Conservation (phyloP, 257 asterid genomes). For the Solanum pennellii region DNA sequence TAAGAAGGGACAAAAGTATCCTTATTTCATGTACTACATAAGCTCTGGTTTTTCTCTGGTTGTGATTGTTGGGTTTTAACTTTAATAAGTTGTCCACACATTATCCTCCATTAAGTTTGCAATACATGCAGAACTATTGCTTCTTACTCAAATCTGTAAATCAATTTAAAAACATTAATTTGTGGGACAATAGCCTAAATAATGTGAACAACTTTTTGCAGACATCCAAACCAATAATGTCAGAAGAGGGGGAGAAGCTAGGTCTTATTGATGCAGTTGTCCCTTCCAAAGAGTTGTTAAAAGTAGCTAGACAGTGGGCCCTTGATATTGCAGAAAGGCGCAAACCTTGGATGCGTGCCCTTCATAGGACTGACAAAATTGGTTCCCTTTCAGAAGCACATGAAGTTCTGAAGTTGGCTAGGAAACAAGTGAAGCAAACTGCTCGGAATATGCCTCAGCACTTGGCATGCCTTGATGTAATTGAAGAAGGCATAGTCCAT, state of each 20-base stretch:
- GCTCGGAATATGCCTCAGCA: constrained; percentile 81
- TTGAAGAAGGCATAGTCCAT: constrained; percentile 83
- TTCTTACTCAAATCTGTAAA: neutral
- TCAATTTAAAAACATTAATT: neutral
- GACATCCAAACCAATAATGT: constrained; percentile 64
- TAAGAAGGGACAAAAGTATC: neutral
- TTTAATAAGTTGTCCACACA: neutral
- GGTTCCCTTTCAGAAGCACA: constrained; percentile 68
- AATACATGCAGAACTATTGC: neutral
- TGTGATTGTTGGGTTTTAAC: neutral
- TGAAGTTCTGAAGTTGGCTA: constrained; percentile 41
- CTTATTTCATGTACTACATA: neutral
- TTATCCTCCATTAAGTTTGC: neutral
- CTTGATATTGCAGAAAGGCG: constrained; percentile 57
- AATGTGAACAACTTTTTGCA: constrained; percentile 15
- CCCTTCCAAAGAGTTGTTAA: constrained; percentile 58
- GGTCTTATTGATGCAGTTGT: constrained; percentile 88
- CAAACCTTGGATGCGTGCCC: constrained; percentile 90
- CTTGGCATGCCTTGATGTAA: constrained; percentile 80
- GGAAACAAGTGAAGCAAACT: constrained; percentile 59
- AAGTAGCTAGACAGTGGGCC: constrained; percentile 79
- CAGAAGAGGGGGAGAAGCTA: constrained; percentile 81
- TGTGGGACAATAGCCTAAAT: neutral
- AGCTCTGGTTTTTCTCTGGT: neutral
- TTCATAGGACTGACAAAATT: constrained; percentile 69